phyloP scores from a whole-genome alignment of 495 filamentous ascomycete species.

The Neurospora pannonica region DNA sequence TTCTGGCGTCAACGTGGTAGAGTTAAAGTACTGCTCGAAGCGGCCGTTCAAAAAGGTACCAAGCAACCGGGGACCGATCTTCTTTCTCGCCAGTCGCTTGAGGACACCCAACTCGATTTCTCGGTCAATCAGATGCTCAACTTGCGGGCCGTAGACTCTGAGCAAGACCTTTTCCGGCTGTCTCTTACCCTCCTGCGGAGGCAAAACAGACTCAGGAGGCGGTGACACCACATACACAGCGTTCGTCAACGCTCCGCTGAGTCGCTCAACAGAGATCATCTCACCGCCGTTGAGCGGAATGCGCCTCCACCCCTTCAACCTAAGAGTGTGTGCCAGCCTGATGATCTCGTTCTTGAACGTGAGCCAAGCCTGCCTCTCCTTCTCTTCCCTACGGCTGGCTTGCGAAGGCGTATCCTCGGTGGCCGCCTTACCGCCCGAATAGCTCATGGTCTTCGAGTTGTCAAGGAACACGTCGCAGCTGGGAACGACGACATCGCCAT shows the following conservation, averaged over 20 bases:
- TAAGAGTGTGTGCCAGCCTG: constrained; percentile 77
- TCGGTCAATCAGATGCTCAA: constrained; percentile 90
- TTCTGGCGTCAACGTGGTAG: constrained; percentile 61
- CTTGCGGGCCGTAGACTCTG: constrained; percentile 90
- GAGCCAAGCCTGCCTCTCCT: constrained; percentile 65
- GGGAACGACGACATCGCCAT: constrained; percentile 62
- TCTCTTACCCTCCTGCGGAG: constrained; percentile 25
- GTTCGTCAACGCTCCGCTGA: constrained; percentile 93
- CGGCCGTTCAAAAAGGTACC: constrained; percentile 94
- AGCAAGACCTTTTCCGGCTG: constrained; percentile 64
- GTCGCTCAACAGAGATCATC: constrained; percentile 64
- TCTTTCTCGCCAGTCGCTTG: constrained; percentile 75
- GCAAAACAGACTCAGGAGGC: constrained; percentile 46
- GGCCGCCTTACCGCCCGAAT: constrained; percentile 50
- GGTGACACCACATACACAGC: constrained; percentile 90
- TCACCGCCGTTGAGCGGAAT: constrained; percentile 59
- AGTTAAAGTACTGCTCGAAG: constrained; percentile 89
- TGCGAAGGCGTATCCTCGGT: constrained; percentile 36
- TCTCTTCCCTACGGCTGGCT: constrained; percentile 36
- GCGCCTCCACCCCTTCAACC: constrained; percentile 80
- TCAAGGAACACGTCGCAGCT: constrained; percentile 72
- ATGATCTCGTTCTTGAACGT: constrained; percentile 86
- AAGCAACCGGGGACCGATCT: constrained; percentile 85
- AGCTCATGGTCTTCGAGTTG: constrained; percentile 78
- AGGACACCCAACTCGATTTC: constrained; percentile 84